Conservation (phyloP, 306 rosid genomes). For the Dalbergia cultrata region DNA sequence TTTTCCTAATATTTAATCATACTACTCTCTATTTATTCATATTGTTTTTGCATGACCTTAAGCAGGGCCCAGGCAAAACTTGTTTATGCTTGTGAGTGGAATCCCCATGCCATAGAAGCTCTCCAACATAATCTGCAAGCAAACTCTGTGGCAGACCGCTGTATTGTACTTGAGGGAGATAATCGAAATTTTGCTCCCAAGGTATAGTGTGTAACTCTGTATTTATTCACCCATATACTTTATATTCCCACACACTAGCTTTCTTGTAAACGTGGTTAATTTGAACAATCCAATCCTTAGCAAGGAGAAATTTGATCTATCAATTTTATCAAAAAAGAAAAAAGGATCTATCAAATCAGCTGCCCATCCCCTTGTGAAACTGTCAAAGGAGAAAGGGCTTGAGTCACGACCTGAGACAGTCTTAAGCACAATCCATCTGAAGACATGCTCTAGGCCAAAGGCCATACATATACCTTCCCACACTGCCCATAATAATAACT, state of each 20-base stretch:
- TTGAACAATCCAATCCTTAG: slow-evolving; percentile 14
- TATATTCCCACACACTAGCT: neutral
- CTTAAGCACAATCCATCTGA: slow-evolving; percentile 17
- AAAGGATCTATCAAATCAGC: neutral
- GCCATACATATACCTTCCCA: neutral
- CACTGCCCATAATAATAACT: too few species aligned
- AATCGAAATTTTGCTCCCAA: slow-evolving; percentile 82
- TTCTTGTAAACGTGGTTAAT: neutral
- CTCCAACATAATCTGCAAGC: slow-evolving; percentile 72
- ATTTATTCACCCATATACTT: slow-evolving; percentile 30
- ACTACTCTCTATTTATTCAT: slow-evolving; percentile 22
- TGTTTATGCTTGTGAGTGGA: slow-evolving; percentile 97
- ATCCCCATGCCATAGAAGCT: slow-evolving; percentile 86
- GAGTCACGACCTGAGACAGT: slow-evolving; percentile 9
- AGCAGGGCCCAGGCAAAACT: slow-evolving; percentile 86
- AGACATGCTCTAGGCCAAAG: slow-evolving; percentile 17
- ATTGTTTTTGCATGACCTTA: slow-evolving; percentile 47
- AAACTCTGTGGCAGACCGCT: slow-evolving; percentile 75
- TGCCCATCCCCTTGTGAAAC: neutral
- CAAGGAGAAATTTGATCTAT: slow-evolving; percentile 13
- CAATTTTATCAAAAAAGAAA: neutral
- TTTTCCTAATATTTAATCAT: slow-evolving; percentile 5
- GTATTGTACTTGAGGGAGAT: slow-evolving; percentile 88
- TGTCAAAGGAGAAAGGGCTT: neutral
- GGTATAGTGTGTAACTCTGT: slow-evolving; percentile 51